These are phyloP conservation scores for Candida glucosophila DNA, from an alignment of 1,139 yeast genomes.

Conservation along the genomic window DNA sequence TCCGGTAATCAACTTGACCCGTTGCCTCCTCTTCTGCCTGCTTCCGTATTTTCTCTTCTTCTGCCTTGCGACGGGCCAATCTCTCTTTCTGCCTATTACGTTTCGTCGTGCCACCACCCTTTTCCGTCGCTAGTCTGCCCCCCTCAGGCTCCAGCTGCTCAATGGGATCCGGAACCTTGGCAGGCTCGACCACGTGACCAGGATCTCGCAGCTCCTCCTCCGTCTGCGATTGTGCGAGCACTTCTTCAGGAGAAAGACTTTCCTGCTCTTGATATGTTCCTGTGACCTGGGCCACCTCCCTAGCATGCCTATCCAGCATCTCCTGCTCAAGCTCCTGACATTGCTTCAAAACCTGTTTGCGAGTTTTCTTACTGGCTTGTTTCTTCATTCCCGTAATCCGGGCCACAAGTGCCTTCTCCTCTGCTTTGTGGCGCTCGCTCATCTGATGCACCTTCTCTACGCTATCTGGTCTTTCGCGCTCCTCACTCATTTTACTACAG, in stretches of 20 bases:
- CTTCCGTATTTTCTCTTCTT: slow-evolving; percentile 49
- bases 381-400: slow-evolving; percentile 69
- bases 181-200: slow-evolving; percentile 53
- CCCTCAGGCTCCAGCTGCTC: slow-evolving; percentile 15
- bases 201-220: too few relatives aligned
- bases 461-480: not conserved
- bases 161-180: slow-evolving; percentile 50
- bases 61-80: slow-evolving; percentile 67
- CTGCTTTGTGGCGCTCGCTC: slow-evolving; percentile 58
- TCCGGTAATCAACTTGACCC: slow-evolving; percentile 54
- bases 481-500: too few relatives aligned
- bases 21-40: slow-evolving; percentile 71
- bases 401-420: slow-evolving; percentile 56
- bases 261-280: slow-evolving; percentile 13
- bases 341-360: slow-evolving; percentile 46
- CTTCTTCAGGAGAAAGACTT: slow-evolving; percentile 78
- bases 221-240: slow-evolving; percentile 67
- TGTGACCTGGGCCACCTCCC: slow-evolving; percentile 30
- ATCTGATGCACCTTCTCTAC: slow-evolving; percentile 21
- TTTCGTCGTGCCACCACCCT: slow-evolving; percentile 14
- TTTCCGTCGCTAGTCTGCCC: slow-evolving; percentile 7
- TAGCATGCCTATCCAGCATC: slow-evolving; percentile 43
- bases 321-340: slow-evolving; percentile 54
- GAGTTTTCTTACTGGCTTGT: slow-evolving; percentile 73
- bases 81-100: slow-evolving; percentile 83